Base-by-base conservation (phyloP, 371 early-diverging fungal genomes). In the Conidiobolus incongruus region DNA sequence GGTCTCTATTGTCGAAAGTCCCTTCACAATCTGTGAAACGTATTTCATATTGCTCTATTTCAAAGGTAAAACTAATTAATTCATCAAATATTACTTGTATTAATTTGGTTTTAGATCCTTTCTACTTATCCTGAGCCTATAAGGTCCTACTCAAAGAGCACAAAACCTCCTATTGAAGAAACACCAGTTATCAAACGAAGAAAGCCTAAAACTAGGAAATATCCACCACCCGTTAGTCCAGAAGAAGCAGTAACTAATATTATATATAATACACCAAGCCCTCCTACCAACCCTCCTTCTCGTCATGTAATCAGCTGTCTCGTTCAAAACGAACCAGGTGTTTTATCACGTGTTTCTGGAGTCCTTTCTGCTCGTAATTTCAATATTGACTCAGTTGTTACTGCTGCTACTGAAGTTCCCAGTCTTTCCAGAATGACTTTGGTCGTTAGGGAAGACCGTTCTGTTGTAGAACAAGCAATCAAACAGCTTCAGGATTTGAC, bases 331-430 rank as follows among this genome's bases (percentile, higher is more conserved):
- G 92, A 91, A 59, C 90, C 92, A 16, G 96, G 96, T 42, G 92
- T 95, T 7, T 64, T 95, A 36, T 78, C 85, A 40, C 72, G 92
- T 48, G 75, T 90, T 13, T 80, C 83, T 7, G 84, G 96, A 15
- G 78, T 88, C 46, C 61, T 95, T 52, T 93, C 96, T n/a, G 93
- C 77, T 24, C 70, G 96, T 39, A 87, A 89, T 1, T 91, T 92
- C 62, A 95, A 92, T 58, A 95, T 95, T 57, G 92, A 95, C 54
- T 83, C 88, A 4, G 58, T 95, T 16, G 91, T 95, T 3, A 91
- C 88, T 5, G 79, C 84, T 43, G 81, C 81, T 46, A 95, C 96
- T 12, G 91, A 95, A 54, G 90, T 92, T 2, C 72, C 73, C 4
- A 92, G 89, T 47, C 65, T 95, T 40, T 71, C 73, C 44, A 72